These are phyloP conservation scores for Calonectria multiphialidica DNA, from an alignment of 2,329 filamentous ascomycete species.

Conservation along the genomic window DNA sequence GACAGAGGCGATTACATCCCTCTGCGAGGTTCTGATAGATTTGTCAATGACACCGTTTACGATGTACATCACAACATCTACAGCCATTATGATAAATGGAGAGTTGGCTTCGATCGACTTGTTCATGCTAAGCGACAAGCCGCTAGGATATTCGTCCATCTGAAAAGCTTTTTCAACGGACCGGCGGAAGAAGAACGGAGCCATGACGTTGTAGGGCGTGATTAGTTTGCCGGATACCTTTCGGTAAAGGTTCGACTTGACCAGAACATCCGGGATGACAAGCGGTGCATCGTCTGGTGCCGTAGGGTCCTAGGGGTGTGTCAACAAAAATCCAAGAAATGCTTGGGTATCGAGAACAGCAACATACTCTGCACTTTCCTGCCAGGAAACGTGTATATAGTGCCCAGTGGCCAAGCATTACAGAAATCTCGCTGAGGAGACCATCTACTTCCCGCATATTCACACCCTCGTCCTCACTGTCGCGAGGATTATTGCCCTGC, in stretches of 20 bases:
- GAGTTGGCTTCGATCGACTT: slow-evolving; percentile 81
- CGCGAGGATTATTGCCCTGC: slow-evolving; percentile 63
- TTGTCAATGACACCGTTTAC: slow-evolving; percentile 92
- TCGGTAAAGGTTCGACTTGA: slow-evolving; percentile 81
- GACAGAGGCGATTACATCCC: slow-evolving; percentile 81
- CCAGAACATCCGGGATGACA: slow-evolving; percentile 78
- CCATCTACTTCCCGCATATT: slow-evolving; percentile 97
- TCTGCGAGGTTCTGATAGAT: slow-evolving; percentile 87
- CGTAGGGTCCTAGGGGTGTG: slow-evolving; percentile 59
- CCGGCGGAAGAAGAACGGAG: slow-evolving; percentile 95
- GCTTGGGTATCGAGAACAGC: not conserved
- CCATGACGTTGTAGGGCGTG: slow-evolving; percentile 90
- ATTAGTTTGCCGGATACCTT: slow-evolving; percentile 83
- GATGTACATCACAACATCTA: slow-evolving; percentile 99
- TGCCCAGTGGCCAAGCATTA: slow-evolving; percentile 95
- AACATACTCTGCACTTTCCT: slow-evolving; percentile 82
- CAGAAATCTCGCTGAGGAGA: slow-evolving; percentile 85
- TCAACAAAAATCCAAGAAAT: slow-evolving; percentile 21
- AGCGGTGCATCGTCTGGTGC: slow-evolving; percentile 68
- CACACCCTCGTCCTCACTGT: slow-evolving; percentile 89
- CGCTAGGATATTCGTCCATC: slow-evolving; percentile 87
- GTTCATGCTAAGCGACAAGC: slow-evolving; percentile 81
- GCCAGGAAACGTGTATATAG: slow-evolving; percentile 91
- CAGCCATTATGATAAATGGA: slow-evolving; percentile 93
- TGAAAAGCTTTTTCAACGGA: slow-evolving; percentile 99